Evolutionary conservation across 345 rosid genomes (phyloP).

Genomic region (Hevea brasiliensis): DNA sequence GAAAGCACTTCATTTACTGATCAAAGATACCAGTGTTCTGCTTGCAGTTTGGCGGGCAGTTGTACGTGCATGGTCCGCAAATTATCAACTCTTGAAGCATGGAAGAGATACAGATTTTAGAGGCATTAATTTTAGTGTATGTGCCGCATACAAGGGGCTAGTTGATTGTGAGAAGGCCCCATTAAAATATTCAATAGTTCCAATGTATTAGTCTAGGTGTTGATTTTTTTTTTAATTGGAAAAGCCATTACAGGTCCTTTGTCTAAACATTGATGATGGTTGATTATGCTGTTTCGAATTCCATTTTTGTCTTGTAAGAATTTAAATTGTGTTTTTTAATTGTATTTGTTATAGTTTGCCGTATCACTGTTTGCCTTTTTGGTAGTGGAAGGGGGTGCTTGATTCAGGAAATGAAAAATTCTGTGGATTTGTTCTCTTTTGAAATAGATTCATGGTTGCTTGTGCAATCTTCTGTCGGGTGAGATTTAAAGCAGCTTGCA

Average conservation of each 20-base stretch:
- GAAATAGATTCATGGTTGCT: no score
- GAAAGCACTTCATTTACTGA: background rate
- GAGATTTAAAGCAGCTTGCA: no score
- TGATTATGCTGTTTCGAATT: background rate
- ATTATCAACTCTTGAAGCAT: slow-evolving; percentile 15
- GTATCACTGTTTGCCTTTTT: background rate
- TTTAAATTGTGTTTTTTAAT: background rate
- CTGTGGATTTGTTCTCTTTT: no score
- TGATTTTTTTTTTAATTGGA: background rate
- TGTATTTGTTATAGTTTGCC: background rate
- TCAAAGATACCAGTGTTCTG: slow-evolving; percentile 24
- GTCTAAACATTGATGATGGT: slow-evolving; percentile 8
- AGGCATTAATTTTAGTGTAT: slow-evolving; percentile 51
- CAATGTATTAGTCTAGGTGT: slow-evolving; percentile 19
- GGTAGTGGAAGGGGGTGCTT: no score
- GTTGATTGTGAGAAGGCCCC: slow-evolving; percentile 26
- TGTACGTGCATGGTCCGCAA: slow-evolving; percentile 12
- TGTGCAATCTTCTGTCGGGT: no score
- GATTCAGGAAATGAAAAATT: no score
- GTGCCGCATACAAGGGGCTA: slow-evolving; percentile 36
- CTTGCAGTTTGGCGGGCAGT: slow-evolving; percentile 8
- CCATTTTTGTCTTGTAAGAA: slow-evolving; percentile 9
- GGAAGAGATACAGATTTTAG: slow-evolving; percentile 26
- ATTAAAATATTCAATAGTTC: slow-evolving; percentile 19
- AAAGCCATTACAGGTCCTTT: background rate